phyloP scores from a whole-genome alignment of 2,329 filamentous ascomycete species.

The Shiraia bambusicola region DNA sequence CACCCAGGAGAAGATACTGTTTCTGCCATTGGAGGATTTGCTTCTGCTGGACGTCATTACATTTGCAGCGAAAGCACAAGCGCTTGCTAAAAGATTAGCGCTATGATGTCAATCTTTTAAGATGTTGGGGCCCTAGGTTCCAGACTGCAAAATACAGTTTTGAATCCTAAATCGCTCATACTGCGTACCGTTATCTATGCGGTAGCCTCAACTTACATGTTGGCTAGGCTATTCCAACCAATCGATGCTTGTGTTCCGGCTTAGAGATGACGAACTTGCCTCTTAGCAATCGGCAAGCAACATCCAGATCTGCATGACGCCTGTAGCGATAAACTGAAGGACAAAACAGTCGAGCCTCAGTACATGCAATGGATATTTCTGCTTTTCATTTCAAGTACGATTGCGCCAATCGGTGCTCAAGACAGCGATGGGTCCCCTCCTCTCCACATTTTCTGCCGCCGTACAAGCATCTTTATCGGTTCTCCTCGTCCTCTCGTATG shows the following conservation, averaged over 20 bases:
- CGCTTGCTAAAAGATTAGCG: too few species aligned
- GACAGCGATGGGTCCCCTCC: conserved; percentile 4
- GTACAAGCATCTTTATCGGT: conserved; percentile 58
- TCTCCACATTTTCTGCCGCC: conserved; percentile 52
- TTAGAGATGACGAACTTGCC: conserved; percentile 9
- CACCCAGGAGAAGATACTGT: neutral
- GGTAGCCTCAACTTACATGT: conserved; percentile 2
- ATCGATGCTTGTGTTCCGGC: conserved; percentile 17
- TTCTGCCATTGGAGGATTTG: too few species aligned
- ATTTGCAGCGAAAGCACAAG: too few species aligned
- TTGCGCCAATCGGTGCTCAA: neutral
- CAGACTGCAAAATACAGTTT: neutral
- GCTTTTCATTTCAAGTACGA: neutral
- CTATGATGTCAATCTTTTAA: too few species aligned
- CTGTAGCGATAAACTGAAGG: neutral
- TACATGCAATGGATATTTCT: too few species aligned
- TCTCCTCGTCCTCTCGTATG: conserved; percentile 55
- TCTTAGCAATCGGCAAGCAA: conserved; percentile 7
- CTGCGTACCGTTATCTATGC: neutral
- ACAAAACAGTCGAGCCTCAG: too few species aligned
- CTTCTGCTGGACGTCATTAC: too few species aligned
- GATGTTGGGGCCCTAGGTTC: too few species aligned
- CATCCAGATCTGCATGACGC: conserved; percentile 3
- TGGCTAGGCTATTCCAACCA: conserved; percentile 9
- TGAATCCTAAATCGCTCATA: neutral